A percentile compares a stretch with the other conserved stretches of the same genome.
Conservation (phyloP, 768 basidiomycete species). For the Suillus fuscotomentosus region DNA sequence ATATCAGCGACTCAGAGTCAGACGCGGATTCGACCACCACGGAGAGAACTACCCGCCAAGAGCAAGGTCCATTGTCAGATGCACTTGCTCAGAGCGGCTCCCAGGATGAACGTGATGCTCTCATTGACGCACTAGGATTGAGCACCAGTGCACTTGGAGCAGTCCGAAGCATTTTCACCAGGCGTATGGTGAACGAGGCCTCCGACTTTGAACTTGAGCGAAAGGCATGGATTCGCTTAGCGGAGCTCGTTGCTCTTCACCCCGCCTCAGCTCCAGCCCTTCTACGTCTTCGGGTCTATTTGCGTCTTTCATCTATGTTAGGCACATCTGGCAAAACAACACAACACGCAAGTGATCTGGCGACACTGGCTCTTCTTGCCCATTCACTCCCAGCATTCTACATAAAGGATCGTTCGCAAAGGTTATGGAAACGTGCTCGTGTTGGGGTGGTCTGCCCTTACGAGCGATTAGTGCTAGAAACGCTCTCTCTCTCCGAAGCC, state of each 20-base stretch:
- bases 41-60: conserved; percentile 23
- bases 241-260: conserved; percentile 44
- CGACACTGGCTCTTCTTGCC: conserved; percentile 57
- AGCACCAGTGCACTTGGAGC: conserved; percentile 36
- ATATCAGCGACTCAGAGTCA: conserved; percentile 23
- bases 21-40: conserved; percentile 30
- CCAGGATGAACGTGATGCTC: conserved; percentile 35
- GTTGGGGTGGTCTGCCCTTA: conserved; percentile 35
- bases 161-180: conserved; percentile 24
- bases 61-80: conserved; percentile 16
- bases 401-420: conserved; percentile 39
- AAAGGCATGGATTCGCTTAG: conserved; percentile 50
- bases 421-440: conserved; percentile 42
- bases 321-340: conserved; percentile 4
- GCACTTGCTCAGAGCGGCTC: conserved; percentile 37
- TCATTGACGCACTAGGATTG: conserved; percentile 41
- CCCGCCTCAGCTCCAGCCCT: conserved; percentile 21
- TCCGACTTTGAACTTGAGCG: conserved; percentile 36
- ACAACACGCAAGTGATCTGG: conserved; percentile 45
- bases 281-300: conserved; percentile 55
- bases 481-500: conserved; percentile 55
- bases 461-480: conserved; percentile 56
- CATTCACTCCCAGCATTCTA: conserved; percentile 40
- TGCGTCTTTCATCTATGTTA: conserved; percentile 39
- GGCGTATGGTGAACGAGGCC: not conserved